Evolutionary conservation across 1,284 basidiomycete species (phyloP).

Genomic region (Microbotryum silenes-acaulis): DNA sequence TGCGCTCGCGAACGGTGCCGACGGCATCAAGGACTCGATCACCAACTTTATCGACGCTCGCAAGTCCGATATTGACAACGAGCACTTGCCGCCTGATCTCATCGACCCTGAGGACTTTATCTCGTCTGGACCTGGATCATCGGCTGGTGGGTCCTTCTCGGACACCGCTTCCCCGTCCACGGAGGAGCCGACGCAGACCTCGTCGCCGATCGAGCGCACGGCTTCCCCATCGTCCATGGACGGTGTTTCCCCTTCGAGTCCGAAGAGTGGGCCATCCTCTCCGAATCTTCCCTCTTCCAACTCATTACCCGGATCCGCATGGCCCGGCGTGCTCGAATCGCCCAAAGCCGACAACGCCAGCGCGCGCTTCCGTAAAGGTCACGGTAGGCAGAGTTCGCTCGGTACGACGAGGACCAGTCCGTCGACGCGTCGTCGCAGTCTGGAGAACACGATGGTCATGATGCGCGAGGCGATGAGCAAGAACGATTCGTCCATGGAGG

Average conservation of each 20-base stretch:
- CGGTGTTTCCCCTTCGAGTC: conserved; percentile 11
- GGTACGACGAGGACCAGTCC: conserved; percentile 96
- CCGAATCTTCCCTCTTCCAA: conserved; percentile 8
- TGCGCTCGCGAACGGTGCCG: conserved; percentile 76
- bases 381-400: conserved; percentile 76
- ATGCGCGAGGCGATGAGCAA: conserved; percentile 53
- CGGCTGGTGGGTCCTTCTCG: conserved; percentile 34
- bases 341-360: conserved; percentile 29
- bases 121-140: conserved; percentile 47
- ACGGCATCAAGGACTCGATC: conserved; percentile 94
- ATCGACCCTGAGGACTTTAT: conserved; percentile 76
- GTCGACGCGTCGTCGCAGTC: conserved; percentile 77
- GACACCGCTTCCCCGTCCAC: conserved; percentile 45
- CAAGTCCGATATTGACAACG: conserved; percentile 98
- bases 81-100: conserved; percentile 87
- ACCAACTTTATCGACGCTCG: conserved; percentile 91
- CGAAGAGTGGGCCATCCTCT: not conserved
- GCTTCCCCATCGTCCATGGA: conserved; percentile 11
- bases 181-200: conserved; percentile 40
- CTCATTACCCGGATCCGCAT: conserved; percentile 12
- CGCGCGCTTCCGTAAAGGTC: conserved; percentile 62
- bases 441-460: conserved; percentile 93
- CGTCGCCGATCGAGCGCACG: conserved; percentile 27
- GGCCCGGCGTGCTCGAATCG: not conserved
- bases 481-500: conserved; percentile 30